phyloP scores from a whole-genome alignment of 495 filamentous ascomycete genomes.

The Neurospora sp. region DNA sequence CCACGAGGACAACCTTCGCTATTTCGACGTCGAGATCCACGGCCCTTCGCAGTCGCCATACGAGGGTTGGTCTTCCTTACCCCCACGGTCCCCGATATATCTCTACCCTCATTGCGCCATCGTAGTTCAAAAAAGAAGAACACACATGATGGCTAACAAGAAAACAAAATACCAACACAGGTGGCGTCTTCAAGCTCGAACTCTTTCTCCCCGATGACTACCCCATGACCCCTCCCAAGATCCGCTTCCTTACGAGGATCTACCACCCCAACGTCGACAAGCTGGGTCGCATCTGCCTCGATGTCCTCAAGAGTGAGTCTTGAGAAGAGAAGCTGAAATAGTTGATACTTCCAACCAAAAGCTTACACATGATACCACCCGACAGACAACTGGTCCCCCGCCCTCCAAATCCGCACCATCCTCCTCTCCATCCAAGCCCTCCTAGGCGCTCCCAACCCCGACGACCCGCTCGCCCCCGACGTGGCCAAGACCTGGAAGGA shows the following conservation, averaged over 20 bases:
- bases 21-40: slow-evolving; percentile 95
- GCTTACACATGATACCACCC: neutral
- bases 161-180: slow-evolving; percentile 29
- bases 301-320: slow-evolving; percentile 89
- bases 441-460: slow-evolving; percentile 91
- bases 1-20: slow-evolving; percentile 96
- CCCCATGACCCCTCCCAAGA: slow-evolving; percentile 97
- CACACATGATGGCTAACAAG: neutral
- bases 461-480: slow-evolving; percentile 92
- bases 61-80: slow-evolving; percentile 50
- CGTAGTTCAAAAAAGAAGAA: neutral
- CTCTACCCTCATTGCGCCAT: neutral
- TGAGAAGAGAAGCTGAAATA: neutral
- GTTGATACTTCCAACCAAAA: neutral
- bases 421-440: slow-evolving; percentile 95
- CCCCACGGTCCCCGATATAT: neutral
- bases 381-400: slow-evolving; percentile 95
- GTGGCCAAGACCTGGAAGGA: slow-evolving; percentile 98
- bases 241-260: slow-evolving; percentile 97
- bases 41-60: slow-evolving; percentile 92
- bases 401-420: slow-evolving; percentile 95
- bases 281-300: slow-evolving; percentile 90
- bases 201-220: slow-evolving; percentile 99
- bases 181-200: slow-evolving; percentile 93
- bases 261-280: slow-evolving; percentile 99